Evolutionary conservation across 345 rosid genomes (phyloP).

Genomic region (Populus tremula): DNA sequence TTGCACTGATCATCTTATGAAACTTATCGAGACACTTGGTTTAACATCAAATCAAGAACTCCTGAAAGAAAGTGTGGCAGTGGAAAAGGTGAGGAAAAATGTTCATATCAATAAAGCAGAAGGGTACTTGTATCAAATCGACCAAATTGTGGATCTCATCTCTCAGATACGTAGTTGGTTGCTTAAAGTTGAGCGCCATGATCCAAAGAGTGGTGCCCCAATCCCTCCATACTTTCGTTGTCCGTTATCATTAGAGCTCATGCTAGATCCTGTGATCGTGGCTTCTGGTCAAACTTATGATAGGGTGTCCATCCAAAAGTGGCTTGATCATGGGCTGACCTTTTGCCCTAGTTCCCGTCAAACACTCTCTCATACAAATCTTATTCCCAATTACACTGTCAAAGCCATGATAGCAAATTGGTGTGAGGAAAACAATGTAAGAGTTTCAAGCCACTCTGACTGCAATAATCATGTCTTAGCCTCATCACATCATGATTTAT

Average conservation of each 20-base stretch:
- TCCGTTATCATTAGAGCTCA: conserved; percentile 83
- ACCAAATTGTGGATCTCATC: conserved; percentile 52
- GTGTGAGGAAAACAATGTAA: conserved; percentile 65
- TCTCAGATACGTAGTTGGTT: conserved; percentile 61
- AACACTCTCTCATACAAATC: conserved; percentile 60
- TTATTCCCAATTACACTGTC: conserved; percentile 87
- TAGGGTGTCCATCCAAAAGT: conserved; percentile 75
- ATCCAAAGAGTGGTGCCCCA: conserved; percentile 51
- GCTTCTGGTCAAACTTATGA: conserved; percentile 97
- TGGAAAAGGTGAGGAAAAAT: conserved; percentile 69
- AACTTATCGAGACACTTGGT: conserved; percentile 53
- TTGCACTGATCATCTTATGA: conserved; percentile 43
- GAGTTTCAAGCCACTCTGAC: conserved; percentile 31
- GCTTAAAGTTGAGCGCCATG: conserved; percentile 54
- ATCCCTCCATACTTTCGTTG: conserved; percentile 81
- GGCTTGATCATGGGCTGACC: conserved; percentile 76
- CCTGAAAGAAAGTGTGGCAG: conserved; percentile 72
- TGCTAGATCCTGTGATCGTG: conserved; percentile 89
- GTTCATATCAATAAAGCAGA: conserved; percentile 34
- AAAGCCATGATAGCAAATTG: conserved; percentile 86
- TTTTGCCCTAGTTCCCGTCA: conserved; percentile 84
- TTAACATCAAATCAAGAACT: conserved; percentile 65
- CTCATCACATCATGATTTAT: conserved; percentile 44
- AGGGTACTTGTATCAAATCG: conserved; percentile 39
- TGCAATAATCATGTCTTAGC: conserved; percentile 31